These are phyloP conservation scores for Tetrahymena borealis DNA, from an alignment of 73 alveolate species.

Conservation along the genomic window DNA sequence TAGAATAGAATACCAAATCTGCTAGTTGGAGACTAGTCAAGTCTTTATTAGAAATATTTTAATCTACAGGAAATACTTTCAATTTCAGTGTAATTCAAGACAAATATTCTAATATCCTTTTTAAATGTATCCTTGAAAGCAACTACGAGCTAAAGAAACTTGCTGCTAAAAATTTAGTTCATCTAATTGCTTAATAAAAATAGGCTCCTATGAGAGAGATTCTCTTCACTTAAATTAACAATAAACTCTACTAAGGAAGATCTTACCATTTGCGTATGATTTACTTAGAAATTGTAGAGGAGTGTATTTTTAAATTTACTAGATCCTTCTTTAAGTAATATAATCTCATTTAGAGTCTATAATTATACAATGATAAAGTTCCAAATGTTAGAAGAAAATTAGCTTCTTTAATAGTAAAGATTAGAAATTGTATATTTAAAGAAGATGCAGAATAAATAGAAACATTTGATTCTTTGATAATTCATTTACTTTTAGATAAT, in stretches of 20 bases:
- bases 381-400: not conserved
- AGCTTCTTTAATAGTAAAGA: not conserved
- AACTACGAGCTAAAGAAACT: not conserved
- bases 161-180: not conserved
- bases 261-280: not conserved
- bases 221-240: not conserved
- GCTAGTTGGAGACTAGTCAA: not conserved
- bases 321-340: not conserved
- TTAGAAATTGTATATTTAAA: not conserved
- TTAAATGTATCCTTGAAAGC: not conserved
- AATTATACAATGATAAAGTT: not conserved
- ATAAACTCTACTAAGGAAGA: not conserved
- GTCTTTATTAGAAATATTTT: not conserved
- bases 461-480: not conserved
- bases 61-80: not conserved
- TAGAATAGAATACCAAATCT: not conserved
- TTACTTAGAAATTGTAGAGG: not conserved
- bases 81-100: not conserved
- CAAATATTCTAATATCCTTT: not conserved
- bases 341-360: not conserved
- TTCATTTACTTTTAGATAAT: not conserved
- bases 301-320: not conserved
- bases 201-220: not conserved
- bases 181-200: not conserved
- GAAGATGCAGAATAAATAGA: not conserved